Conservation (phyloP, 192 early-diverging fungal species). For the Phlyctochytrium planicorne region DNA sequence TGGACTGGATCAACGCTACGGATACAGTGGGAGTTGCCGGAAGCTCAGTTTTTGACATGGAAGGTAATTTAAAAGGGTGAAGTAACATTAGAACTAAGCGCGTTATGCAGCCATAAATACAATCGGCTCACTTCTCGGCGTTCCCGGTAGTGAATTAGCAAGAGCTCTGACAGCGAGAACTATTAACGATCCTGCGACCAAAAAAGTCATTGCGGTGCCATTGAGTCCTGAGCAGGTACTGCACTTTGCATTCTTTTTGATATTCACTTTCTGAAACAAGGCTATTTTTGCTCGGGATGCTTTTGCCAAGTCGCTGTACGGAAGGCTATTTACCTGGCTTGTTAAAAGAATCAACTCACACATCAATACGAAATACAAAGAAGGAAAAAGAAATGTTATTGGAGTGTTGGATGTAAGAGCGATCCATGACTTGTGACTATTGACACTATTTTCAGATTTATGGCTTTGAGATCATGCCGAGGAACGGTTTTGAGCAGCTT, state of each 20-base stretch:
- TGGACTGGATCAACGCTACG: constrained; percentile 34
- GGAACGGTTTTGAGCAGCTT: constrained; percentile 98
- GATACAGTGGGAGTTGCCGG: constrained; percentile 16
- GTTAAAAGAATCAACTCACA: constrained; percentile 21
- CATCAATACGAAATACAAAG: constrained; percentile 8
- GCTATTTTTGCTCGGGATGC: constrained; percentile 29
- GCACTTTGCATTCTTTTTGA: constrained; percentile 11
- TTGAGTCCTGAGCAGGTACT: constrained; percentile 26
- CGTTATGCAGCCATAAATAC: constrained; percentile 5
- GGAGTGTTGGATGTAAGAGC: constrained; percentile 95
- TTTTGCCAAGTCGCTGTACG: constrained; percentile 31
- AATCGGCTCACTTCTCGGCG: constrained; percentile 17
- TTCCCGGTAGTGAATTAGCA: constrained; percentile 5
- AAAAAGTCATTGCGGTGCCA: constrained; percentile 31
- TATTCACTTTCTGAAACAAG: constrained; percentile 1
- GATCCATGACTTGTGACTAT: neutral
- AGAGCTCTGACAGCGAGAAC: constrained; percentile 25
- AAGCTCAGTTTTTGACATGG: constrained; percentile 10
- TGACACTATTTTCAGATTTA: neutral
- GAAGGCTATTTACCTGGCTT: constrained; percentile 27
- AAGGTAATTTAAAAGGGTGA: no score
- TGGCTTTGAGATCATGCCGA: constrained; percentile 64
- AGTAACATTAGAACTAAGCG: no score
- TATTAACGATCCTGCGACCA: constrained; percentile 32
- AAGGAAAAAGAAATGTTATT: constrained; percentile 41